phyloP scores from a whole-genome alignment of 2,329 filamentous ascomycete species.

The Talaromyces sp. region DNA sequence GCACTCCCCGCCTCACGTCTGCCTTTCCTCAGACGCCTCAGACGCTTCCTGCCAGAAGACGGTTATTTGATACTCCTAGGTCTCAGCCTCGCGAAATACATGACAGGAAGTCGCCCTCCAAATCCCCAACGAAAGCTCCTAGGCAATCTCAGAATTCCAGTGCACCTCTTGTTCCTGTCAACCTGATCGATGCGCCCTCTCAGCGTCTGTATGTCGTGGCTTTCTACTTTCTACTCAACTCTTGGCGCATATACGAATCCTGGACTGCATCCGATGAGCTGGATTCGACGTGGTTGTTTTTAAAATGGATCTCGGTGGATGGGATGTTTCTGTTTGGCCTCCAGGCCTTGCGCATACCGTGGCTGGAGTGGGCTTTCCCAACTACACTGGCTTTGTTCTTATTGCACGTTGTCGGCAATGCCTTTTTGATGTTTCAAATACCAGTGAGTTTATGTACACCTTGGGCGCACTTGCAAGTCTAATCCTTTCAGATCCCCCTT shows the following conservation, averaged over 20 bases:
- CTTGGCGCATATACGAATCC: conserved; percentile 88
- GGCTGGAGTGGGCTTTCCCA: conserved; percentile 86
- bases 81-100: conserved; percentile 27
- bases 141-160: conserved; percentile 25
- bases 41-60: conserved; percentile 44
- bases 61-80: conserved; percentile 32
- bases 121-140: conserved; percentile 23
- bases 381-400: conserved; percentile 72
- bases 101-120: conserved; percentile 26
- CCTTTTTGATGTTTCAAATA: conserved; percentile 90
- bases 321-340: conserved; percentile 83
- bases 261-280: conserved; percentile 76
- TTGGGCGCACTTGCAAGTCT: too few species aligned
- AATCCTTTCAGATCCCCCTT: conserved; percentile 65
- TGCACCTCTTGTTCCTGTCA: conserved; percentile 74
- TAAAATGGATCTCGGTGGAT: conserved; percentile 93
- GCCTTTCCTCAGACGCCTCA: conserved; percentile 77
- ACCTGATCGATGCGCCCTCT: conserved; percentile 82
- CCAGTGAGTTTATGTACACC: conserved; percentile 55
- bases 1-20: conserved; percentile 79
- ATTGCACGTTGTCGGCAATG: conserved; percentile 72
- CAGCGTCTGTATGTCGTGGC: conserved; percentile 85
- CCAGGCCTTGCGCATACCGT: conserved; percentile 87
- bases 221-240: conserved; percentile 74
- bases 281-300: conserved; percentile 84